Base-by-base conservation (phyloP, 2,329 filamentous ascomycete species). In the Chaetomiaceae sp. region DNA sequence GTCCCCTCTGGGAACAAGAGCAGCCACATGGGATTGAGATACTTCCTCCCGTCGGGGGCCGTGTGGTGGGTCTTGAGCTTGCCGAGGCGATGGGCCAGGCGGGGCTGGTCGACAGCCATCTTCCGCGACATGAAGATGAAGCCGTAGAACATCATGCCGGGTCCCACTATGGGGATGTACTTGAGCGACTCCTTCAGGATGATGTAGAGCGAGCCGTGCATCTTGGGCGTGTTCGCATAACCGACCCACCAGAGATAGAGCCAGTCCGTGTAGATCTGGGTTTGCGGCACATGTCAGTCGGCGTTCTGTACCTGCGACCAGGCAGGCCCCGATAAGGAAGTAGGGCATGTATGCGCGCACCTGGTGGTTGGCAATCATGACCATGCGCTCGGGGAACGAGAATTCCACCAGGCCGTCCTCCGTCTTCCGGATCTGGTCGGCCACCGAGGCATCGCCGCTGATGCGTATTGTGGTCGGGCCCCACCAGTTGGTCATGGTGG, bases 121-220 rank as follows among this genome's bases (percentile, higher is more conserved):
- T 93, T 93, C 50, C 89, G 79, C n/a, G 87, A 87, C 73, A 95
- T 82, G 70, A 95, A 95, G 63, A 95, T 90, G 74, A 95, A 95
- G 58, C 89, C 84, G 66, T 87, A 91, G 65, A 93, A 89, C 70
- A 87, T 83, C 76, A 90, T 91, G 14, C 87, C 88, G 65, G 81
- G 83, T 2, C 89, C 89, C 21, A 95, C 77, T 47, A 95, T 70
- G 1, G 89, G 89, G 14, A 95, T 83, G 59, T 82, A 85, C 66
- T 88, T 90, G 55, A 95, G 73, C 1, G 87, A 91, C 65, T 95
- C 87, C 64, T 95, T 95, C 46, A 95, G 73, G 62, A 95, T 92
- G 65, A 95, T 95, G 72, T 89, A 95, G 62, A 95, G 77, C 64
- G 89, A 86, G 10, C 90, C 89, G 62, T 93, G 87, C 81, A 89